phyloP scores from a whole-genome alignment of 2,329 filamentous ascomycete genomes.

The Curvularia eragrostidis region DNA sequence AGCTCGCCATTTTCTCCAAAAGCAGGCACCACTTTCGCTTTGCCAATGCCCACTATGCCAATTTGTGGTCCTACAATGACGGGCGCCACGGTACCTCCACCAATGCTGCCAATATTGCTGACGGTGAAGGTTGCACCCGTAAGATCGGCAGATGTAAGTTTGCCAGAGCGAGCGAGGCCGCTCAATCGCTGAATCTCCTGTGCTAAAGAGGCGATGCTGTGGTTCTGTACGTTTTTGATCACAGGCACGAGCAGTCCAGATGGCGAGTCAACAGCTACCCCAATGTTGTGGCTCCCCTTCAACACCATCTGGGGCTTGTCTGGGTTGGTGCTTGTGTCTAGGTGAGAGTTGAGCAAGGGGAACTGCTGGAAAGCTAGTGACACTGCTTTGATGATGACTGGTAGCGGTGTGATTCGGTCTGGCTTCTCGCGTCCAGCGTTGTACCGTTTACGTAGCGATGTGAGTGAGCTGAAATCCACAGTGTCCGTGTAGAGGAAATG shows the following conservation, averaged over 20 bases:
- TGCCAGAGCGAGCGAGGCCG: slow-evolving; percentile 73
- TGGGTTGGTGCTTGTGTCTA: slow-evolving; percentile 67
- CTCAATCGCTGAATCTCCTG: slow-evolving; percentile 77
- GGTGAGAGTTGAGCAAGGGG: slow-evolving; percentile 84
- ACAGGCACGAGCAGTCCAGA: slow-evolving; percentile 89
- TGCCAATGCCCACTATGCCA: slow-evolving; percentile 87
- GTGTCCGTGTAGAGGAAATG: slow-evolving; percentile 96
- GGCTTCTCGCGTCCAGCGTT: slow-evolving; percentile 59
- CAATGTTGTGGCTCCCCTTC: slow-evolving; percentile 90
- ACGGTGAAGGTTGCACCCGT: slow-evolving; percentile 90
- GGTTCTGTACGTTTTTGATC: slow-evolving; percentile 78
- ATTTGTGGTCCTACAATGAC: slow-evolving; percentile 92
- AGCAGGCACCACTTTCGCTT: slow-evolving; percentile 78
- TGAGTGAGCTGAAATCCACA: slow-evolving; percentile 79
- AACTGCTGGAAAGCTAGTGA: slow-evolving; percentile 82
- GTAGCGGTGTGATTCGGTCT: slow-evolving; percentile 79
- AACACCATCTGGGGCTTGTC: slow-evolving; percentile 77
- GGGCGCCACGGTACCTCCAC: slow-evolving; percentile 88
- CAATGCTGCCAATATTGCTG: slow-evolving; percentile 95
- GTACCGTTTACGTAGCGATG: slow-evolving; percentile 73
- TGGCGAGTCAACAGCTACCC: slow-evolving; percentile 93
- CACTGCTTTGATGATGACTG: slow-evolving; percentile 95
- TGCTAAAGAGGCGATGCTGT: slow-evolving; percentile 80
- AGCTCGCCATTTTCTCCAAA: slow-evolving; percentile 68
- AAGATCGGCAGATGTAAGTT: slow-evolving; percentile 76